A percentile compares a stretch with the other conserved stretches of the same genome.
phyloP scores from a whole-genome alignment of 1,139 yeast species.

The Ogataea hybrid region DNA sequence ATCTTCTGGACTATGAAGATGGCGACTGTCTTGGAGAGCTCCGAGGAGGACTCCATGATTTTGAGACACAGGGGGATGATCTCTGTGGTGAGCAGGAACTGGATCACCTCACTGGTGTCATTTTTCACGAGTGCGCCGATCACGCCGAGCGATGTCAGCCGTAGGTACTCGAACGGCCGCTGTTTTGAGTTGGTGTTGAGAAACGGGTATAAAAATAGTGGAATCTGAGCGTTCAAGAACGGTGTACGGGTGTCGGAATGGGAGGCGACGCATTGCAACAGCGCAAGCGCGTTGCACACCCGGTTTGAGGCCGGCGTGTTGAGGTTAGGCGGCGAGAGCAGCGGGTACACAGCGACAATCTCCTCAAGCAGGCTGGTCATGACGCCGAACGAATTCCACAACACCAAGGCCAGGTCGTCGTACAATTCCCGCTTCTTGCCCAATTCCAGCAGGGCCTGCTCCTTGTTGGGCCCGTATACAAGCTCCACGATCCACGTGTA shows the following conservation, averaged over 20 bases:
- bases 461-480: constrained; percentile 86
- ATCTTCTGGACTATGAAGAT: constrained; percentile 93
- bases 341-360: constrained; percentile 85
- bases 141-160: constrained; percentile 92
- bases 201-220: constrained; percentile 89
- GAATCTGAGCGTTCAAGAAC: constrained; percentile 87
- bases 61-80: constrained; percentile 92
- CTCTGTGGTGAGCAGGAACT: constrained; percentile 86
- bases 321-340: constrained; percentile 81
- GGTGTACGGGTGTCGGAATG: constrained; percentile 85
- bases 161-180: constrained; percentile 87
- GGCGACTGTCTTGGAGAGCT: constrained; percentile 92
- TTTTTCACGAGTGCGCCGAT: constrained; percentile 96
- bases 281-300: constrained; percentile 93
- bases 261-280: constrained; percentile 94
- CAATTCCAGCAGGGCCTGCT: constrained; percentile 84
- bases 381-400: constrained; percentile 97
- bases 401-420: constrained; percentile 86
- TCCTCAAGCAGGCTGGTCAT: constrained; percentile 91
- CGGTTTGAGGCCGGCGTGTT: constrained; percentile 88
- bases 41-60: constrained; percentile 95
- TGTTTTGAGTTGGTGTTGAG: constrained; percentile 89
- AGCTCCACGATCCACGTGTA: constrained; percentile 89
- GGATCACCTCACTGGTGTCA: constrained; percentile 93
- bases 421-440: constrained; percentile 95